Conservation (phyloP, 73 alveolate genomes). For the Paramecium sonneborni region DNA sequence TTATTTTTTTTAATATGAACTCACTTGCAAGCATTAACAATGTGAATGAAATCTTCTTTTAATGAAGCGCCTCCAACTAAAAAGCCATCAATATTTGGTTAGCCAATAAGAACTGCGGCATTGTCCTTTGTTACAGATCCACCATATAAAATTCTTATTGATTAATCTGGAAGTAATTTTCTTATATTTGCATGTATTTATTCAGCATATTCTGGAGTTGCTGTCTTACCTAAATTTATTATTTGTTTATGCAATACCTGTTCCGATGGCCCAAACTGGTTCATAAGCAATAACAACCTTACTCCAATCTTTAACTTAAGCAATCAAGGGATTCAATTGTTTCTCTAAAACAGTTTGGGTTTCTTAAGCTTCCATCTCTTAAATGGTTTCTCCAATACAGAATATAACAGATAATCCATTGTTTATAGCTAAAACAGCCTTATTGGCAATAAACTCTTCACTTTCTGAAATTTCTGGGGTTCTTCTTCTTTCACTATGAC, state of each 20-base stretch:
- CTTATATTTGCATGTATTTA: slow-evolving; percentile 94
- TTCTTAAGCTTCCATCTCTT: slow-evolving; percentile 71
- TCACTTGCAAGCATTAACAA: slow-evolving; percentile 1
- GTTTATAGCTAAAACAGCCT: slow-evolving; percentile 71
- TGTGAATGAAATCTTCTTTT: slow-evolving; percentile 57
- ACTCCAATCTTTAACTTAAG: slow-evolving; percentile 78
- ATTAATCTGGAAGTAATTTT: slow-evolving; percentile 78
- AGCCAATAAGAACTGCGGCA: slow-evolving; percentile 51
- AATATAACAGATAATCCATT: slow-evolving; percentile 71
- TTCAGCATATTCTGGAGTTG: slow-evolving; percentile 76
- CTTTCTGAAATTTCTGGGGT: slow-evolving; percentile 69
- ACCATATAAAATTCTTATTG: slow-evolving; percentile 88
- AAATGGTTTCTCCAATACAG: slow-evolving; percentile 81
- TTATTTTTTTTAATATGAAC: too few species aligned
- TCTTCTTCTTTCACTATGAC: slow-evolving; percentile 84
- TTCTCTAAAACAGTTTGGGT: slow-evolving; percentile 67
- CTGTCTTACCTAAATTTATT: background rate
- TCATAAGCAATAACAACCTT: slow-evolving; percentile 97
- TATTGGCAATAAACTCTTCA: slow-evolving; percentile 70
- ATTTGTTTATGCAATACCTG: background rate
- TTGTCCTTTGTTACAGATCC: slow-evolving; percentile 89
- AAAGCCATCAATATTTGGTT: slow-evolving; percentile 92
- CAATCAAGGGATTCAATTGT: slow-evolving; percentile 10
- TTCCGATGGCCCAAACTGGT: slow-evolving; percentile 98
- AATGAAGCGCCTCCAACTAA: slow-evolving; percentile 95